Base-by-base conservation (phyloP, 345 rosid species). In the Euphorbia tirucalli region DNA sequence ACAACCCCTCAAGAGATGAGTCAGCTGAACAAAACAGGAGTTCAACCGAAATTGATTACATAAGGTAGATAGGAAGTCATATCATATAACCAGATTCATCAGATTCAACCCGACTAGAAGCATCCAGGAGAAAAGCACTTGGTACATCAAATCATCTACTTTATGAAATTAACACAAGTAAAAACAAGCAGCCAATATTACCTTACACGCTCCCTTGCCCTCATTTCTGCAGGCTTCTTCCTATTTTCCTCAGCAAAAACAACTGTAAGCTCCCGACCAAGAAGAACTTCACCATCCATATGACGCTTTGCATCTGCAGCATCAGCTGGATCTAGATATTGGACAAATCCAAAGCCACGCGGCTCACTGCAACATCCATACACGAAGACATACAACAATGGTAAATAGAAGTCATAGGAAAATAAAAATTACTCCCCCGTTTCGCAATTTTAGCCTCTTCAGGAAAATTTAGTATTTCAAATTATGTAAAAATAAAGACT, bases 281-380 rank as follows among this genome's bases (percentile, higher is more conserved):
- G 86, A 68, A 93, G 88, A 79, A 91, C 71, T 74, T 82, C 86
- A 32, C 98, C 97, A 82, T 93, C 97, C 89, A 93, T 77, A 70
- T 85, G 89, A 77, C 85, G 82, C 72, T 93, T 90, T 31, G 96
- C 97, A 80, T 93, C 96, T 16, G 88, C 91, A 68, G 98, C 97
- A 88, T 93, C 98, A 68, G 85, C 92, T 46, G 92, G 88, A 71
- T 93, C 90, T 48, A 85, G 68, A 84, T 75, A 93, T 75, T 93
- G 98, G 65, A 93, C 88, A 82, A 93, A 93, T 39, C 98, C 98
- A 70, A 93, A 93, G 30, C 98, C 98, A 4, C 97, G 93, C 5
- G 97, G 97, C 72, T 86, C 88, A 83, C 98, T 93, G 84, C 79
- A 77, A 7, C 25, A 73, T 22, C 54, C 49, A 78, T 14, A 54